Conservation (phyloP, 2,329 filamentous ascomycete genomes). For the Lachnellula cervina region DNA sequence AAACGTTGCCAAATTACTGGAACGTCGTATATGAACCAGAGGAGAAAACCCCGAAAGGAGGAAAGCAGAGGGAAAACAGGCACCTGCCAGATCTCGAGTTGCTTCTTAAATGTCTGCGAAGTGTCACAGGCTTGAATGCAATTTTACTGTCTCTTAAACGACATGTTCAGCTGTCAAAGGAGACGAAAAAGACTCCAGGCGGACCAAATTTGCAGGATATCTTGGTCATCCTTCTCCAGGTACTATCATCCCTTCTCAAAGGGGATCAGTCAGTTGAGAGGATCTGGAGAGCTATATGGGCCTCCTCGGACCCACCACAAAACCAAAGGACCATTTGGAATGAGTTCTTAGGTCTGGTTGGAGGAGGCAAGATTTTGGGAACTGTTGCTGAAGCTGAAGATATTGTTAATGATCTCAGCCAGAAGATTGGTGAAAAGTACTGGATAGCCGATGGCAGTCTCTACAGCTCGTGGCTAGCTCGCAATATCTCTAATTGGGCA, state of each 20-base stretch:
- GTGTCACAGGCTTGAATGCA: constrained; percentile 73
- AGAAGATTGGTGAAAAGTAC: constrained; percentile 20
- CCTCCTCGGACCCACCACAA: constrained; percentile 28
- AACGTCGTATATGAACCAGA: constrained; percentile 47
- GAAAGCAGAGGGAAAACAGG: constrained; percentile 19
- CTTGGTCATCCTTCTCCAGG: constrained; percentile 37
- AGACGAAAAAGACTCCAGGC: constrained; percentile 24
- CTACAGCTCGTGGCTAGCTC: constrained; percentile 29
- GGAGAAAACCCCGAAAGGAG: constrained; percentile 19
- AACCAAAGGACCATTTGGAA: constrained; percentile 56
- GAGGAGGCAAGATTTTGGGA: constrained; percentile 55
- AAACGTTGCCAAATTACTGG: constrained; percentile 83
- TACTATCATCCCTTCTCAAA: constrained; percentile 40
- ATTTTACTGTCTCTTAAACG: constrained; percentile 63
- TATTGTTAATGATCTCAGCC: constrained; percentile 31
- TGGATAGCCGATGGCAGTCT: constrained; percentile 29
- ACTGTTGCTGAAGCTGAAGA: constrained; percentile 50
- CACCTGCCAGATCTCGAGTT: constrained; percentile 37
- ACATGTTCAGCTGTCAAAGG: constrained; percentile 49
- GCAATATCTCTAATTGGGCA: constrained; percentile 27
- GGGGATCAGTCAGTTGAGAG: constrained; percentile 37
- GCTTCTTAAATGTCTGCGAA: constrained; percentile 63
- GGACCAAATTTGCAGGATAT: constrained; percentile 31
- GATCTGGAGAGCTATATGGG: constrained; percentile 42
- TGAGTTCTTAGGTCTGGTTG: constrained; percentile 54